Evolutionary conservation across 108 stramenopile species (phyloP), one percentile per base, ranked within the genome.

Genomic region (Nitzschia sp.): DNA sequence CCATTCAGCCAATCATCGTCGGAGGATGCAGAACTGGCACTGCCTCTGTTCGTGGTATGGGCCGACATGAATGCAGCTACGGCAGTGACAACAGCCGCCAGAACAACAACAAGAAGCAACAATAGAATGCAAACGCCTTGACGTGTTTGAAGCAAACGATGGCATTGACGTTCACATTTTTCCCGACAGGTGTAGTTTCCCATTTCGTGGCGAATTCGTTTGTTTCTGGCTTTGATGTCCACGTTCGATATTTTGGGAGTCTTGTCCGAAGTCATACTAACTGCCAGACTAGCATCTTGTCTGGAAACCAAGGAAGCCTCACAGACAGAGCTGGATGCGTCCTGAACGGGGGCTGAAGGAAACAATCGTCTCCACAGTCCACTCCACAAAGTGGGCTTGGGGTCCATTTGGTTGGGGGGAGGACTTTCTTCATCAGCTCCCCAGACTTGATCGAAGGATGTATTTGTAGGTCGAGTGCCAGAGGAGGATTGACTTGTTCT

Each of bases 221-320:
- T 67, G 8, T 42, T 40, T 19, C 54, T n/a, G 20, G 66, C 66
- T 40, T 56, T 54, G 29, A 17, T 54, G 24, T 67, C 66, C 0
- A 67, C 40, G 53, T 67, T 67, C 20, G 66, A 67, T 14, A 55
- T 52, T 22, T 67, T 67, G 66, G 51, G 66, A 14, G 66, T 67
- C 53, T 67, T 67, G 50, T 67, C 66, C 17, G 61, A 62, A 5
- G 41, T 38, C 41, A 62, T 46, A 24, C 61, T 62, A 25, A 62
- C 10, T 8, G 61, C 25, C 61, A 62, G 11, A 39, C 43, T 62
- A 20, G 43, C 61, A 11, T 62, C 61, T 22, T 62, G 61, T 19
- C 20, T 62, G n/a, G 61, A 62, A 11, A 62, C 24, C n/a, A 62
- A 15, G 21, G 61, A 62, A 8, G 42, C 61, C 42, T 46, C 43